Base-by-base conservation (phyloP, 148 eudicot species). In the Agrostemma githago region DNA sequence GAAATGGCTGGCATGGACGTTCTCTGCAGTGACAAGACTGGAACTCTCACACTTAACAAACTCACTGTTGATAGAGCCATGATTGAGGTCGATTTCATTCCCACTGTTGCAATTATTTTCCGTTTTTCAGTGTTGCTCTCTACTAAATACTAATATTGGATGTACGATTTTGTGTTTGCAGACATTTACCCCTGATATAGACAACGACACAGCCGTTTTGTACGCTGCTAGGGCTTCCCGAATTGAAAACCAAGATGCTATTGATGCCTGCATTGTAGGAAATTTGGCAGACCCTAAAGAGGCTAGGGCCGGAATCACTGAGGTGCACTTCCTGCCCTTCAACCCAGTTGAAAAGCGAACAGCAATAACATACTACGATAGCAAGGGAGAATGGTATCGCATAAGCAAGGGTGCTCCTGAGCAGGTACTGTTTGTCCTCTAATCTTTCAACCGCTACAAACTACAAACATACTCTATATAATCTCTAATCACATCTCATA, bases 1-100 rank as follows among this genome's bases (percentile, higher is more conserved):
- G 96, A 90, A 77, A 90, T 90, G 96, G 96, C 96, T 8, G 96
- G 96, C 34, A 91, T 91, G 96, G 93, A 91, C 74, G 96, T 91
- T 44, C 86, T 91, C n/a, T 91, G 96, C 66, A 91, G 96, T 81
- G 96, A 91, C 79, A 91, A 91, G 82, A 91, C 96, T 16, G 96
- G 96, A 46, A 91, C 96, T 71, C 91, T 91, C 62, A 91, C 96
- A 14, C 82, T 91, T 3, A 91, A 91, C 85, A 89, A 90, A 82
- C 90, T 90, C 53, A 87, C 91, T 39, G 96, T 90, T 5, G 96
- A 90, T 82, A 82, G 81, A 72, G 76, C 8, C 78, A 80, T 89
- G 67, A 75, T 89, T 51, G 96, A 91, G 96, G 94, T 89, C 34
- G 34, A 1, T 26, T 26, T 26, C 34, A 26, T 26, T 26, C 34